Evolutionary conservation across 1,284 basidiomycete species (phyloP), one percentile per base, ranked within the genome.

Genomic region (Xerocomus nothofagi): DNA sequence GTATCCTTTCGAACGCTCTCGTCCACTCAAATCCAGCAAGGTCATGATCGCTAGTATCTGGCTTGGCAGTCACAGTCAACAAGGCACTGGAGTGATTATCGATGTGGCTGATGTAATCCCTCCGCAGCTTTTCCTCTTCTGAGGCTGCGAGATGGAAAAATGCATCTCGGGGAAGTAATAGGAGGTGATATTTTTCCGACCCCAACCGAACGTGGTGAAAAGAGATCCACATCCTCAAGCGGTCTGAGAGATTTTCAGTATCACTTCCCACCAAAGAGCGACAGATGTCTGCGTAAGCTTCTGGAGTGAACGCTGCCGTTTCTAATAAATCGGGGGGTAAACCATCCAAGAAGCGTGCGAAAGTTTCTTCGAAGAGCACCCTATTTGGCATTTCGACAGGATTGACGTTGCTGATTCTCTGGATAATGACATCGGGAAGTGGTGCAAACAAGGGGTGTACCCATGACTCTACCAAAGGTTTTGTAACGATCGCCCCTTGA

Each of bases 191-290:
- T 57, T 77, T 81, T 50, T 76, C 71, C 23, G 84, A 85, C 29
- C 84, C 84, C 31, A 77, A 71, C 40, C 76, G 76, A 32, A 85
- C 71, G 53, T 82, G 82, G 62, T 87, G 84, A 56, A 77, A 76
- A 23, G 71, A 65, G 20, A 74, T 61, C 84, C 84, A 86, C 54
- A 75, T 73, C 48, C 69, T 74, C 53, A 84, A 58, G 24, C 76
- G 73, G 9, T 73, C 70, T 9, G 81, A 73, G 36, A 84, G 65
- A 23, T 62, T 62, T 11, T 69, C 66, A 5, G 59, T 53, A 47
- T 76, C 69, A 21, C 73, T 72, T 43, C 71, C 73, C 1, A 73
- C 65, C 30, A 86, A 67, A 31, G 69, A 77, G 41, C 69, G 72
- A 29, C 77, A 75, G 29, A 85, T 58, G 23, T 73, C 71, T 3